Conservation (phyloP, 164 flowering plant genomes). For the Protea cynaroides region DNA sequence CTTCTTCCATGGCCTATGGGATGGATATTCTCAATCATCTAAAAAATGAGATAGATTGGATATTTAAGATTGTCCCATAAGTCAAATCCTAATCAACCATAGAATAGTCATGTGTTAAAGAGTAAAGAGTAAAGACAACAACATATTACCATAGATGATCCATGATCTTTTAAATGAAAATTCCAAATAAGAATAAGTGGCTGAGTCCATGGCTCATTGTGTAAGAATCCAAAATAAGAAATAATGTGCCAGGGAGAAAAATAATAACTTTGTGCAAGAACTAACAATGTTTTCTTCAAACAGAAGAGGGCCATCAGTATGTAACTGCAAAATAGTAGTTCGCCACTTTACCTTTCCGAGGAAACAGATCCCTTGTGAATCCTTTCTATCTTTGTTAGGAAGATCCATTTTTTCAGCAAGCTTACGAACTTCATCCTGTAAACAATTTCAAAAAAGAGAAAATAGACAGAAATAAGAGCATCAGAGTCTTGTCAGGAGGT, state of each 20-base stretch:
- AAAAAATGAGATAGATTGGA: background rate
- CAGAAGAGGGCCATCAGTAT: background rate
- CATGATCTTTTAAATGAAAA: too few species aligned
- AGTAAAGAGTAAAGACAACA: too few species aligned
- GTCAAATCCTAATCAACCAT: background rate
- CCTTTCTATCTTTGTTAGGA: conserved; percentile 94
- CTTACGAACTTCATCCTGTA: conserved; percentile 81
- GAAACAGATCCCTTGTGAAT: conserved; percentile 98
- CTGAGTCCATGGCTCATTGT: too few species aligned
- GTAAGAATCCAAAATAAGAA: too few species aligned
- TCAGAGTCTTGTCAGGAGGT: too few species aligned
- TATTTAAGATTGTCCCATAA: background rate
- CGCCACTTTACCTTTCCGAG: conserved; percentile 75
- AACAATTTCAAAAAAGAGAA: conserved; percentile 7
- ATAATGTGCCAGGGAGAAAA: background rate
- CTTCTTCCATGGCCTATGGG: too few species aligned
- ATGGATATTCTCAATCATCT: too few species aligned
- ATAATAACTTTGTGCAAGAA: background rate
- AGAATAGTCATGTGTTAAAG: too few species aligned
- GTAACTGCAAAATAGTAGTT: background rate
- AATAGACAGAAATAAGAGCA: background rate
- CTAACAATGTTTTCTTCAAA: background rate
- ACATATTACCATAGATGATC: too few species aligned
- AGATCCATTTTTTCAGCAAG: conserved; percentile 64
- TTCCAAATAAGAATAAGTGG: too few species aligned